Evolutionary conservation across 2,329 filamentous ascomycete species (phyloP), one percentile per base, ranked within the genome.

Genomic region (Epichloe coenophiala): DNA sequence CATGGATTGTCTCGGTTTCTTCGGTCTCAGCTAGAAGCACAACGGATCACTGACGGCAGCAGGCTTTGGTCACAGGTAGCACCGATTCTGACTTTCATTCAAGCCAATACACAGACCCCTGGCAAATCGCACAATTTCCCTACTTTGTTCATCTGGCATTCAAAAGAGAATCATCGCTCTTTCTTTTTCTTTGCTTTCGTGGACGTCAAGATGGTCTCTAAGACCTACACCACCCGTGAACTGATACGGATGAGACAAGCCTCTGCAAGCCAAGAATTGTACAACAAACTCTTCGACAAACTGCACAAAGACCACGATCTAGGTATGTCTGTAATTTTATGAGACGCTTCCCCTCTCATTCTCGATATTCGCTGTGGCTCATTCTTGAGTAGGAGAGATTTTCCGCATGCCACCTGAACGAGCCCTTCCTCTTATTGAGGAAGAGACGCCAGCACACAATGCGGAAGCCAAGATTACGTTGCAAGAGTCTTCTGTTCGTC

Each of bases 201-300:
- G 53, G 53, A 59, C 45, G 49, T 60, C 59, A 60, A 60, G 49
- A 76, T 77, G 74, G 61, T 63, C 49, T 63, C 65, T 12, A 65
- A 63, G 42, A 67, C 58, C 11, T 77, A 77, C 56, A 68, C 65
- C 8, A 60, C 69, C 47, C 59, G 62, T 37, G 71, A 77, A 59
- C 64, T 77, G n/a, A 60, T 76, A 43, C 58, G 58, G 44, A 56
- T 69, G 50, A 61, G 61, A 52, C 55, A 62, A 35, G 39, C 40
- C n/a, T 58, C 61, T 44, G 55, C 58, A 15, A 50, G 54, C n/a
- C 54, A 57, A 49, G 58, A 62, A 8, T 44, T 68, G 19, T 59
- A 59, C 46, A 50, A 62, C 17, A 56, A 57, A 39, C 55, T 69
- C 6, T 59, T 58, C 49, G 54, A 56, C n/a, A 64, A 61, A 51